Percentiles rank a stretch among this genome's conserved stretches.
These are phyloP conservation scores for Pilaira anomala DNA, from an alignment of 192 early-diverging fungal genomes.

Conservation along the genomic window DNA sequence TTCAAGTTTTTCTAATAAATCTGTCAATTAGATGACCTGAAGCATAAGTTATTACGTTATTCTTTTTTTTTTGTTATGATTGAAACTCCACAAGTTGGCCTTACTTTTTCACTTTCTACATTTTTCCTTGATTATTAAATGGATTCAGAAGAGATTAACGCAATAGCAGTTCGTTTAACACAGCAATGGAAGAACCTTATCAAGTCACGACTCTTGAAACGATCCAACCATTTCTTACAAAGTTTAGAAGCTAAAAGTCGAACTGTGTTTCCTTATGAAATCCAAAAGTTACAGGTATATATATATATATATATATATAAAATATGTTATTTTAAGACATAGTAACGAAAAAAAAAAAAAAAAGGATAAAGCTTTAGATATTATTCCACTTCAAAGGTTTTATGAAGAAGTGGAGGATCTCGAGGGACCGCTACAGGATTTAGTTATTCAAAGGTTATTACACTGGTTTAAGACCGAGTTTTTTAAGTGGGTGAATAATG, in stretches of 20 bases:
- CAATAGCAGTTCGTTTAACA: not conserved
- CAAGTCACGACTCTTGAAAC: not conserved
- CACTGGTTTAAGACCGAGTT: constrained; percentile 55
- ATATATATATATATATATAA: not conserved
- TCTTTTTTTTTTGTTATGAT: too few species aligned
- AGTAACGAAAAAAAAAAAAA: not conserved
- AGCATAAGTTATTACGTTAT: too few species aligned
- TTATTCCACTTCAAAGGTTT: constrained; percentile 38
- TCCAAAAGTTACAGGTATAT: not conserved
- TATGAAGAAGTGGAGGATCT: constrained; percentile 40
- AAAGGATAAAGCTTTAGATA: constrained; percentile 42
- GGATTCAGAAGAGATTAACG: constrained; percentile 5
- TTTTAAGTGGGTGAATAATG: constrained; percentile 50
- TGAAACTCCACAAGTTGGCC: too few species aligned
- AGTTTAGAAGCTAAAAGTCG: not conserved
- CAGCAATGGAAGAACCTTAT: constrained; percentile 6
- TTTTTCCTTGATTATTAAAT: too few species aligned
- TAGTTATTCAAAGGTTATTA: constrained; percentile 36
- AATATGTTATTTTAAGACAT: not conserved
- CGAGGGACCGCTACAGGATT: constrained; percentile 8
- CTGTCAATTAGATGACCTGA: too few species aligned
- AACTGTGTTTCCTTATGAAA: not conserved
- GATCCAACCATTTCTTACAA: not conserved
- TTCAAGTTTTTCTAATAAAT: too few species aligned
- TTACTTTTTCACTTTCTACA: too few species aligned